Percentiles rank a stretch among this genome's conserved stretches.
Evolutionary conservation across 139 green algal species (phyloP).

Genomic region (Tetradesmus lagerheimii): DNA sequence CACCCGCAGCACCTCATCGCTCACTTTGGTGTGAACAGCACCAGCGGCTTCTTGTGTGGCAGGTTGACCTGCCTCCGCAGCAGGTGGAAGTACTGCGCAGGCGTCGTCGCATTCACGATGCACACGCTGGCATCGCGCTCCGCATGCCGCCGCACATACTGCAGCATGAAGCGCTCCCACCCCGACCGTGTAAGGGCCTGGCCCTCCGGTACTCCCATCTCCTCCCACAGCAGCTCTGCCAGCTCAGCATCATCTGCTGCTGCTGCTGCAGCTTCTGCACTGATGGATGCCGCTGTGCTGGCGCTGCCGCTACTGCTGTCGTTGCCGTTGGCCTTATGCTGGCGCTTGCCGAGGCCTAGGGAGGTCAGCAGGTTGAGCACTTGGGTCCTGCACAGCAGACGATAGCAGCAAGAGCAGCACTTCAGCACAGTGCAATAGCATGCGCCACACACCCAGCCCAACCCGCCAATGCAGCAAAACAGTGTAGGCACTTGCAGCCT

Average conservation of each 20-base stretch:
- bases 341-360: neutral
- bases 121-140: slow-evolving; percentile 76
- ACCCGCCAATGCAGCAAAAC: too few relatives aligned
- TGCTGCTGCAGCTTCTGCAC: slow-evolving; percentile 8
- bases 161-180: slow-evolving; percentile 79
- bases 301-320: neutral
- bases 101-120: slow-evolving; percentile 75
- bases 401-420: too few relatives aligned
- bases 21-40: slow-evolving; percentile 71
- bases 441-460: too few relatives aligned
- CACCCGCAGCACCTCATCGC: neutral
- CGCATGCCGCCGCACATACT: slow-evolving; percentile 70
- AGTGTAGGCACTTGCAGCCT: too few relatives aligned
- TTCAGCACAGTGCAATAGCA: too few relatives aligned
- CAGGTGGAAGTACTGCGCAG: slow-evolving; percentile 81
- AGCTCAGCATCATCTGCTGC: slow-evolving; percentile 38
- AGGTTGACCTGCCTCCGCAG: slow-evolving; percentile 66
- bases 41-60: slow-evolving; percentile 68
- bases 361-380: slow-evolving; percentile 48
- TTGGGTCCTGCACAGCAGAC: slow-evolving; percentile 17
- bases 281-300: neutral
- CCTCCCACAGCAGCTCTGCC: slow-evolving; percentile 61
- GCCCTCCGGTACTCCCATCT: slow-evolving; percentile 63
- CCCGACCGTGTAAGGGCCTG: slow-evolving; percentile 39
- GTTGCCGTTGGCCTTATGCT: neutral